Percentiles rank a stretch among this genome's conserved stretches.
Conservation (phyloP, 73 alveolate species). For the Tetrahymena malaccensis region DNA sequence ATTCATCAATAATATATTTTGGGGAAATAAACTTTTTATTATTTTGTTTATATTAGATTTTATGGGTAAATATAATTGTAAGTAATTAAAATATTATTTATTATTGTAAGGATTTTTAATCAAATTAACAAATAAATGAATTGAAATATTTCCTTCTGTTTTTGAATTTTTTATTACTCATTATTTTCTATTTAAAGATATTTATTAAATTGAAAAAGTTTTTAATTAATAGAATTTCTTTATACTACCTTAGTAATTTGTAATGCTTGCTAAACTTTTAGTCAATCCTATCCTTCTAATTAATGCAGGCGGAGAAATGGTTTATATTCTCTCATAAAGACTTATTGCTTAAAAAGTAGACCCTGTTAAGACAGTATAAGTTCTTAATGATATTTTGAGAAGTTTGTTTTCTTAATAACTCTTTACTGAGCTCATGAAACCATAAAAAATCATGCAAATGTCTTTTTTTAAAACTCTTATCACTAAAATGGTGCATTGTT, state of each 20-base stretch:
- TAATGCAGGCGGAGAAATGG: constrained; percentile 61
- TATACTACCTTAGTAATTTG: neutral
- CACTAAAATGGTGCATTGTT: constrained; percentile 52
- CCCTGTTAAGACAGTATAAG: constrained; percentile 35
- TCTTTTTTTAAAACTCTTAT: constrained; percentile 36
- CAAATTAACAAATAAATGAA: no score
- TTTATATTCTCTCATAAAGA: constrained; percentile 51
- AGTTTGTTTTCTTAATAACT: constrained; percentile 36
- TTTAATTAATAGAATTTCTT: neutral
- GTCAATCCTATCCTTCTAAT: neutral
- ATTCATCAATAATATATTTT: no score
- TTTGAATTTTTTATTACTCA: no score
- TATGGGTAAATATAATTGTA: no score
- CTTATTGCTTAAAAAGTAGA: constrained; percentile 50
- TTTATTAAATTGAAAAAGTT: neutral
- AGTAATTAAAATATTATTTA: no score
- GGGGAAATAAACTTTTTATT: no score
- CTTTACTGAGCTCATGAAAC: constrained; percentile 41
- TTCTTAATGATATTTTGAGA: constrained; percentile 47
- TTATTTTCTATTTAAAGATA: neutral
- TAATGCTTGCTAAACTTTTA: neutral
- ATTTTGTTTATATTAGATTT: no score
- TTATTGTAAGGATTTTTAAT: no score
- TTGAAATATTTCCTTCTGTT: no score
- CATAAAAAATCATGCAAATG: constrained; percentile 29